These are phyloP conservation scores for Helotiales sp. DNA, from an alignment of 2,329 filamentous ascomycete genomes.

Conservation along the genomic window DNA sequence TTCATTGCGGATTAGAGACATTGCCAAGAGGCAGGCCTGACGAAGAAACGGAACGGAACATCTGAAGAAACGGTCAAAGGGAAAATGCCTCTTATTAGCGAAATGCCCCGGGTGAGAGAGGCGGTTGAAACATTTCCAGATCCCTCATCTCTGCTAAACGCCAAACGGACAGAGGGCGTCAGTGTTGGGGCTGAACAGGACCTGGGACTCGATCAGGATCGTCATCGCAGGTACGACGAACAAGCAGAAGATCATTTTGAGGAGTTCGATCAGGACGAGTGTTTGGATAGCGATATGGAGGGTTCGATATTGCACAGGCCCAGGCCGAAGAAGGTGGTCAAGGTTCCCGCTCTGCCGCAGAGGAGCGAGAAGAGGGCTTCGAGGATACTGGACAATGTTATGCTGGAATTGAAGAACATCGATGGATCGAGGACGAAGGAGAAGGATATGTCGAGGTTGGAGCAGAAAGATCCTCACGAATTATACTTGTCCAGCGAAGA, in stretches of 20 bases:
- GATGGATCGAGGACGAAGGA: constrained; percentile 29
- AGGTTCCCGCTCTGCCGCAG: constrained; percentile 34
- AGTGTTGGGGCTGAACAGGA: constrained; percentile 16
- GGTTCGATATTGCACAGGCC: constrained; percentile 34
- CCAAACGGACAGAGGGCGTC: constrained; percentile 9
- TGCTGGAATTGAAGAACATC: constrained; percentile 38
- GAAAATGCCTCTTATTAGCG: constrained; percentile 38
- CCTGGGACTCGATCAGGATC: background rate
- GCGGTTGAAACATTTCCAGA: constrained; percentile 15
- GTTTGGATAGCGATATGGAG: constrained; percentile 40
- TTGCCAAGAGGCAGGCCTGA: constrained; percentile 6
- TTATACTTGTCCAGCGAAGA: constrained; percentile 70
- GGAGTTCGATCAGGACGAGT: constrained; percentile 33
- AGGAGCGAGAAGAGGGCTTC: constrained; percentile 38
- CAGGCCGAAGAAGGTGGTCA: constrained; percentile 32
- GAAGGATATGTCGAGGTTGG: constrained; percentile 25
- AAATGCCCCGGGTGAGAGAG: constrained; percentile 32
- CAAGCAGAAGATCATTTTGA: constrained; percentile 36
- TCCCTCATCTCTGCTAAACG: constrained; percentile 11
- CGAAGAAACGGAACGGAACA: background rate
- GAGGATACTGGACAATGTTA: constrained; percentile 35
- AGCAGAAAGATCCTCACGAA: constrained; percentile 54
- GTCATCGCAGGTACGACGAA: constrained; percentile 25
- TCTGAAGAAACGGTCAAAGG: background rate
- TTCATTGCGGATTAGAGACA: background rate